Conservation (phyloP, 345 rosid genomes). For the Brassica nigra region DNA sequence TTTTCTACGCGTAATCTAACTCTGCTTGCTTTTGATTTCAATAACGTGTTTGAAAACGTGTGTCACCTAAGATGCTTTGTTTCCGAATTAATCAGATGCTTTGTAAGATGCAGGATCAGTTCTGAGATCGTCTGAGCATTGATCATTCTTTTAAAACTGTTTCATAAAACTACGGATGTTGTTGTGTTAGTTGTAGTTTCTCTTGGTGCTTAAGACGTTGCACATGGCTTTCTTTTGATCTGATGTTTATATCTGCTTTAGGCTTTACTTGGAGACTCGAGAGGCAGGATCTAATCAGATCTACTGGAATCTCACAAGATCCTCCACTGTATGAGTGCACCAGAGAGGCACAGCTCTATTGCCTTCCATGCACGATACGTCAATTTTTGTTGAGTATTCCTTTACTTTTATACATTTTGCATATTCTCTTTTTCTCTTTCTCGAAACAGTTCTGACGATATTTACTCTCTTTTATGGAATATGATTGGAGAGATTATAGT, state of each 20-base stretch:
- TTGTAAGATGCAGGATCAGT: constrained; percentile 28
- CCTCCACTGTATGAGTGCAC: constrained; percentile 72
- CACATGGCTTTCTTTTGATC: not conserved
- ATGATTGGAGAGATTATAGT: constrained; percentile 1
- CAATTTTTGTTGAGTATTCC: constrained; percentile 69
- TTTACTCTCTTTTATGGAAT: not conserved
- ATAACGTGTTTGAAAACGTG: not conserved
- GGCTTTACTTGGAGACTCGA: constrained; percentile 91
- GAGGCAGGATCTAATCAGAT: constrained; percentile 86
- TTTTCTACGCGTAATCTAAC: not conserved
- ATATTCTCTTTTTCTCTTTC: constrained; percentile 1
- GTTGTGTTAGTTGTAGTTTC: not conserved
- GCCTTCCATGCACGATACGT: constrained; percentile 83
- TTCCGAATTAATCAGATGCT: not conserved
- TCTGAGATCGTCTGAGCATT: constrained; percentile 20
- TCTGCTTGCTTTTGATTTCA: constrained; percentile 5
- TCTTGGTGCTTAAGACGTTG: constrained; percentile 19
- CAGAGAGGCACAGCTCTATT: constrained; percentile 43
- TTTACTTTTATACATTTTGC: not conserved
- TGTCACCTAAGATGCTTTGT: not conserved
- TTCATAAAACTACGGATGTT: not conserved
- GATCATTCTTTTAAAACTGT: not conserved
- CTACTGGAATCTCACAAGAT: constrained; percentile 65
- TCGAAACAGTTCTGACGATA: not conserved
- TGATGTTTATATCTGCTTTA: constrained; percentile 33